Percentiles rank a stretch among this genome's conserved stretches.
Evolutionary conservation across 768 basidiomycete genomes (phyloP).

Genomic region (Russula sp.): DNA sequence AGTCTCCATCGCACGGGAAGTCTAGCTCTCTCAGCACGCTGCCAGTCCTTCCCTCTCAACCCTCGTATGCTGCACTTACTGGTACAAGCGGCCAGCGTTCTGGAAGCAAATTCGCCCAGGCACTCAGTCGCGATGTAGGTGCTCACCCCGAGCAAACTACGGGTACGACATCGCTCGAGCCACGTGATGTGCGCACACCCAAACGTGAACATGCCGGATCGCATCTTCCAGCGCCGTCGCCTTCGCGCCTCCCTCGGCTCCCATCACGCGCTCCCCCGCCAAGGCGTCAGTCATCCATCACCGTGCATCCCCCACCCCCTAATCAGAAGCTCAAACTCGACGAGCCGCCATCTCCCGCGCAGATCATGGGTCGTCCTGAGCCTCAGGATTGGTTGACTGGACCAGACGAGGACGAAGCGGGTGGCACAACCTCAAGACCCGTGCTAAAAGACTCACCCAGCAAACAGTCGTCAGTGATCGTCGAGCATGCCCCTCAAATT

Average conservation of each 20-base stretch:
- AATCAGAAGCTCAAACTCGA: neutral
- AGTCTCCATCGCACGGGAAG: slow-evolving; percentile 12
- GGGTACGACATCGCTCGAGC: slow-evolving; percentile 46
- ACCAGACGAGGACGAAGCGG: slow-evolving; percentile 39
- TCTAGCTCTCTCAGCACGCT: neutral
- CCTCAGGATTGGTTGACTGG: slow-evolving; percentile 74
- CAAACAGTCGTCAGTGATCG: slow-evolving; percentile 64
- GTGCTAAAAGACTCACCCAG: slow-evolving; percentile 64
- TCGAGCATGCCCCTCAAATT: slow-evolving; percentile 36
- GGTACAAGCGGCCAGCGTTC: neutral
- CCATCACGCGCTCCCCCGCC: slow-evolving; percentile 40
- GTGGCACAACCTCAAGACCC: slow-evolving; percentile 30
- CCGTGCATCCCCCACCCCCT: slow-evolving; percentile 5
- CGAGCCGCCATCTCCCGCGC: slow-evolving; percentile 26
- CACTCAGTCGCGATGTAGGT: slow-evolving; percentile 32
- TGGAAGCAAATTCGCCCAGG: slow-evolving; percentile 13
- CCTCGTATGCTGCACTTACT: neutral
- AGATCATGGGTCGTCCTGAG: slow-evolving; percentile 29
- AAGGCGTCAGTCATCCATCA: slow-evolving; percentile 44
- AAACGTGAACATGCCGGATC: slow-evolving; percentile 13
- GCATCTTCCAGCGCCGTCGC: slow-evolving; percentile 18
- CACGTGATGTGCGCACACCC: slow-evolving; percentile 16
- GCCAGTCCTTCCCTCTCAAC: neutral
- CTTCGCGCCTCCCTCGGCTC: slow-evolving; percentile 23
- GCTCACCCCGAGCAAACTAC: slow-evolving; percentile 54